Base-by-base conservation (phyloP, 352 stramenopile genomes). In the Globisporangium alternatum region DNA sequence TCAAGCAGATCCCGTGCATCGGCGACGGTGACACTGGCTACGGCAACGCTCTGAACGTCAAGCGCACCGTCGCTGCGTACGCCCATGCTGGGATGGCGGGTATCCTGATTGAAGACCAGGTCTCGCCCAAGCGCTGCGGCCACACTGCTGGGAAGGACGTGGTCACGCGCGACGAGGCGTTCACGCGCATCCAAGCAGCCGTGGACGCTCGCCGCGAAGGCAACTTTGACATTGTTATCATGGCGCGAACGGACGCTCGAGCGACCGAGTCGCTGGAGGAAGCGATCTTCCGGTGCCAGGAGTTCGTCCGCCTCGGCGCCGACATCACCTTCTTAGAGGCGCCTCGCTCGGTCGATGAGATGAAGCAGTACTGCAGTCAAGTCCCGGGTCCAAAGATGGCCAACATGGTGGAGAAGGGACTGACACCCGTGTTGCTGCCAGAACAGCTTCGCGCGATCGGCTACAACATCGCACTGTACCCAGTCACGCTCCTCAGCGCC, bases 251-350 rank as follows among this genome's bases (percentile, higher is more conserved):
- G 0, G 96, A 99, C 73, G 87, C 95, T 10, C 76, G 97, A 43
- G 90, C 76, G 22, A 96, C 83, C 13, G 76, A 98, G 48, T 92
- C 87, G 47, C 72, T 98, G 45, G 81, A 98, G 22, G 95, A 98
- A 71, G 95, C 93, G 30, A 93, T 98, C 54, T 77, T 85, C 54
- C 83, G 96, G 35, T 98, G 92, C 78, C 74, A 95, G 28, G 89
- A 93, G 58, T 98, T 98, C 66, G 73, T 78, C 53, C 84, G 93
- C 25, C 84, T 93, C 15, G 93, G 96, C 6, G 95, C 91, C 51
- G 96, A 98, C 69, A 97, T 98, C 65, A 98, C 94, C 15, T 98
- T 99, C 69, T 68, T 98, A 7, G 96, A 98, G 60, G 93, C 95
- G 5, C 95, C 93, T 1, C 80, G 89, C 59, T 92, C 86, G 0